Evolutionary conservation across 768 basidiomycete species (phyloP).

Genomic region (Ramaria sp.): DNA sequence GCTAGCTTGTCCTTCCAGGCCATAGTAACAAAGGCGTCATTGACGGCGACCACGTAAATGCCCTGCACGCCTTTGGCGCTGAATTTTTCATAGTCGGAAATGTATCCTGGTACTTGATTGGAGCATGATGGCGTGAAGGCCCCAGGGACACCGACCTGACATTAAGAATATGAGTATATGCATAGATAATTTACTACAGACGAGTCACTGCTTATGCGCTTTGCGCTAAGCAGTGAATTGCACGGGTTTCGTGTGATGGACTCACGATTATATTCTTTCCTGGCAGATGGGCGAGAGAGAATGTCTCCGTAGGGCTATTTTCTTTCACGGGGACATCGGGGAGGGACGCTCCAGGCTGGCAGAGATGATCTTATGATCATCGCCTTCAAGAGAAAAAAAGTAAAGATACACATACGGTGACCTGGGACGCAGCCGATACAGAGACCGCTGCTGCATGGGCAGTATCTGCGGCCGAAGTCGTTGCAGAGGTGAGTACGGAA

Average conservation of each 20-base stretch:
- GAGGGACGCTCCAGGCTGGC: slow-evolving; percentile 32
- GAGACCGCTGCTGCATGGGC: slow-evolving; percentile 45
- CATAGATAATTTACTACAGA: neutral
- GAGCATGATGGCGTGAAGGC: slow-evolving; percentile 70
- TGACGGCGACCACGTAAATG: slow-evolving; percentile 65
- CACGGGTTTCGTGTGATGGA: slow-evolving; percentile 8
- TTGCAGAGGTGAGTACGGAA: slow-evolving; percentile 33
- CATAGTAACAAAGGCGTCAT: slow-evolving; percentile 68
- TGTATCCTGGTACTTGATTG: slow-evolving; percentile 48
- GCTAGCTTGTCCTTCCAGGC: slow-evolving; percentile 60
- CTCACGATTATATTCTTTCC: slow-evolving; percentile 58
- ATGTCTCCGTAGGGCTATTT: slow-evolving; percentile 30
- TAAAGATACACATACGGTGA: slow-evolving; percentile 14
- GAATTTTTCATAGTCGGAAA: slow-evolving; percentile 57
- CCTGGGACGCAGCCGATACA: slow-evolving; percentile 36
- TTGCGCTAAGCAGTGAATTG: neutral
- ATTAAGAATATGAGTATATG: neutral
- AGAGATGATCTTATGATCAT: neutral
- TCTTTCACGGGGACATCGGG: slow-evolving; percentile 49
- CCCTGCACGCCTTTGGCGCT: slow-evolving; percentile 64
- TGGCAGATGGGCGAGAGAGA: slow-evolving; percentile 30
- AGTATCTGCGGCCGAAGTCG: slow-evolving; percentile 35
- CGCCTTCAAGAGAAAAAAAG: neutral
- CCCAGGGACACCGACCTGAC: slow-evolving; percentile 62
- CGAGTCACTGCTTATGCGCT: too few relatives aligned